Conservation (phyloP, 345 rosid genomes). For the Ceriops zippeliana region DNA sequence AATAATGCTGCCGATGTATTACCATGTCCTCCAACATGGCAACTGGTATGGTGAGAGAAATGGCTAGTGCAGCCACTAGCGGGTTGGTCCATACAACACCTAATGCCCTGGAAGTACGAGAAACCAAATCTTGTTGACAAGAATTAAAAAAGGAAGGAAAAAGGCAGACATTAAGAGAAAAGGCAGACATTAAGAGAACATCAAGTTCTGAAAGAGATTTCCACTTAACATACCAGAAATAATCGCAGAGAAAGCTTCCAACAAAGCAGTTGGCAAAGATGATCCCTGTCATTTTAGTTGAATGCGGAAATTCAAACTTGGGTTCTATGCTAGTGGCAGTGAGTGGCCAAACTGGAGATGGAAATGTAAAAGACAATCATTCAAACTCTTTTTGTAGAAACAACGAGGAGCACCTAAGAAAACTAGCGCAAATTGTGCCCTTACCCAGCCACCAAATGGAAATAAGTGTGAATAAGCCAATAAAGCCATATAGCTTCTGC, state of each 20-base stretch:
- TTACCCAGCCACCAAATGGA: conserved; percentile 50
- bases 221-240: conserved; percentile 30
- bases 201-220: no score
- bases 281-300: conserved; percentile 22
- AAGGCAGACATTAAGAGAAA: neutral
- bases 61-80: conserved; percentile 40
- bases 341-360: conserved; percentile 40
- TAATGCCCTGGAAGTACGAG: conserved; percentile 28
- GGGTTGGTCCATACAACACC: conserved; percentile 48
- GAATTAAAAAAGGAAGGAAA: neutral
- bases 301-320: conserved; percentile 30
- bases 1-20: conserved; percentile 35
- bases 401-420: neutral
- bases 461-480: conserved; percentile 37
- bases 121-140: no score
- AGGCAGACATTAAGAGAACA: neutral
- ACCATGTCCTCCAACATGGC: conserved; percentile 48
- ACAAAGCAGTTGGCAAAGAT: conserved; percentile 34
- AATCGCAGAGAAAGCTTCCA: conserved; percentile 41
- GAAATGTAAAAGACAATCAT: conserved; percentile 1
- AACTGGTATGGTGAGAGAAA: conserved; percentile 39
- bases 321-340: conserved; percentile 44
- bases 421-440: neutral
- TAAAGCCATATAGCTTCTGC: conserved; percentile 44
- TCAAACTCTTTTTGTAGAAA: neutral